Evolutionary conservation across 306 rosid genomes (phyloP).

Genomic region (Betula pendula): DNA sequence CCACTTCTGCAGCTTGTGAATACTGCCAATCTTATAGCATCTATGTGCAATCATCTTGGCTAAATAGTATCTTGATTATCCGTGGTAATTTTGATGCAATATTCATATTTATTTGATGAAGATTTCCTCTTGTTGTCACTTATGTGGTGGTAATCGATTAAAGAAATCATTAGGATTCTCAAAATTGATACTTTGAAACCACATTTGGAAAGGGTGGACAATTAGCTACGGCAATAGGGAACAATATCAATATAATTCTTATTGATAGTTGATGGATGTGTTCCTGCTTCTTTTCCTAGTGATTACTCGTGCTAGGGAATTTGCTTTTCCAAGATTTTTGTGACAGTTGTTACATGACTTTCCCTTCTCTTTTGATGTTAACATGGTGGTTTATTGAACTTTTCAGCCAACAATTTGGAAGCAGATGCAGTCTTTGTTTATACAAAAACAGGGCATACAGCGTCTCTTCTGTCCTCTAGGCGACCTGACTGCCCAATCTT

Average conservation of each 20-base stretch:
- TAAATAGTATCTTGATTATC: not conserved
- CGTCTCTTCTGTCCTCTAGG: constrained; percentile 85
- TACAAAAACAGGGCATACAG: constrained; percentile 93
- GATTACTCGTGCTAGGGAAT: not conserved
- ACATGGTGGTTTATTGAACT: constrained; percentile 24
- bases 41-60: not conserved
- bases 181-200: no score
- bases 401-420: constrained; percentile 80
- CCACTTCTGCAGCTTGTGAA: not conserved
- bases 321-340: not conserved
- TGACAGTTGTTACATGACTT: not conserved
- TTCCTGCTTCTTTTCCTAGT: not conserved
- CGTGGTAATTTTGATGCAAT: not conserved
- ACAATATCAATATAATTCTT: not conserved
- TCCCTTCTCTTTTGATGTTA: not conserved
- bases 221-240: no score
- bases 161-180: no score
- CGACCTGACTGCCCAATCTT: constrained; percentile 97
- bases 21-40: not conserved
- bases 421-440: constrained; percentile 92
- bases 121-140: not conserved
- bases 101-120: not conserved
- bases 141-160: not conserved
- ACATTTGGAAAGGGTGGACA: no score
- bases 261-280: not conserved